phyloP scores from a whole-genome alignment of 345 rosid genomes.

The Melaleuca alternifolia region DNA sequence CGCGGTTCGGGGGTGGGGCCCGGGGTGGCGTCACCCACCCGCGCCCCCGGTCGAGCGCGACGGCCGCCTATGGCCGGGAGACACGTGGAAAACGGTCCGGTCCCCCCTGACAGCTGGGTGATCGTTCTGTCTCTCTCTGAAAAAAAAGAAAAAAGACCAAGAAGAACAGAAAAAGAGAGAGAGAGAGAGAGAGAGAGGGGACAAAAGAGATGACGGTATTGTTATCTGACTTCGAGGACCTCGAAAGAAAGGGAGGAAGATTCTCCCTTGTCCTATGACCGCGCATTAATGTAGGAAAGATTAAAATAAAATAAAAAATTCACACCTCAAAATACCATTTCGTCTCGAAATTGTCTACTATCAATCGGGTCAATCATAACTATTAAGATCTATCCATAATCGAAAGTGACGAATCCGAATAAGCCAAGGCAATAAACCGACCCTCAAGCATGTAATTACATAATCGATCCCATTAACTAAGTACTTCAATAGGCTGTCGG shows the following conservation, averaged over 20 bases:
- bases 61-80: background rate
- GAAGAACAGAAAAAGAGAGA: no score
- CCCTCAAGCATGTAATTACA: background rate
- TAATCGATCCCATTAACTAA: background rate
- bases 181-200: background rate
- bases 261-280: background rate
- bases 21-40: slow-evolving; percentile 3
- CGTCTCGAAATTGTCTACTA: no score
- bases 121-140: background rate
- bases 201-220: background rate
- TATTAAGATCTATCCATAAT: background rate
- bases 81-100: background rate
- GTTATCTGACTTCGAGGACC: background rate
- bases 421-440: no score
- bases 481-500: background rate
- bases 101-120: background rate
- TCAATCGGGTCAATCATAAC: no score
- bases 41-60: background rate
- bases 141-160: no score
- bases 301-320: no score
- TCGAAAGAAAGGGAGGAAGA: background rate
- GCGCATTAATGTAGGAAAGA: background rate
- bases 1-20: slow-evolving; percentile 6
- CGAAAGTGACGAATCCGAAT: background rate
- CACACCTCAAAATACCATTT: background rate